Evolutionary conservation across 2,329 filamentous ascomycete genomes (phyloP), one percentile per base, ranked within the genome.

Genomic region (Penicillium sumatraense): DNA sequence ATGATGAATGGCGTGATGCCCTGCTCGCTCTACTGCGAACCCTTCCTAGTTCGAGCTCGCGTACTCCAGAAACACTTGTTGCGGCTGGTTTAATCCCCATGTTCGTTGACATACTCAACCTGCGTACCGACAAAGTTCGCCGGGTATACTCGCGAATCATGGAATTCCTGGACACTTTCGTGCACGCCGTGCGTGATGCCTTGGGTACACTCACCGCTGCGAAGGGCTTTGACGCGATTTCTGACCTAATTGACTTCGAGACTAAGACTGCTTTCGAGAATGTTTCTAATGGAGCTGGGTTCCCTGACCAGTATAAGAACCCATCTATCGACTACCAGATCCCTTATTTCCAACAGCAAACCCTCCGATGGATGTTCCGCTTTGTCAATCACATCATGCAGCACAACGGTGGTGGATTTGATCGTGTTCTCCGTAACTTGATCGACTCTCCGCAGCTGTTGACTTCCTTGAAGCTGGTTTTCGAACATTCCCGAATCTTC

Each of bases 371-470:
- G 86, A 81, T 97, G 41, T 89, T 99, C 73, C 97, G 96, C 73
- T 96, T 98, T 69, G 89, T 96, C 59, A 93, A 96, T 65, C 93
- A 98, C 71, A 89, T 98, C 78, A 96, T 98, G 88, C 79, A 89
- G 76, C 74, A 96, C 82, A 82, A 88, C 79, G 72, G 90, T 52
- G 90, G 89, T 54, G 95, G 93, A 55, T 93, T 93, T 53, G 95
- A 98, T 70, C 89, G 95, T 31, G 80, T 97, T 5, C 80, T 99
- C 64, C 86, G 96, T 51, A 99, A 98, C 68, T 78, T 99, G 56
- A 96, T 97, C 45, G 96, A 99, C 73, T 96, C 95, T 41, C 89
- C 93, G 21, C 89, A 89, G 57, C 81, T 99, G 42, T 81, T 99
- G 42, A 83, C 81, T 20, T 91, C 90, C 54, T 81, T 99, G 48